These are phyloP conservation scores for Rubia occidens DNA, from an alignment of 305 asterid genomes.

Conservation along the genomic window DNA sequence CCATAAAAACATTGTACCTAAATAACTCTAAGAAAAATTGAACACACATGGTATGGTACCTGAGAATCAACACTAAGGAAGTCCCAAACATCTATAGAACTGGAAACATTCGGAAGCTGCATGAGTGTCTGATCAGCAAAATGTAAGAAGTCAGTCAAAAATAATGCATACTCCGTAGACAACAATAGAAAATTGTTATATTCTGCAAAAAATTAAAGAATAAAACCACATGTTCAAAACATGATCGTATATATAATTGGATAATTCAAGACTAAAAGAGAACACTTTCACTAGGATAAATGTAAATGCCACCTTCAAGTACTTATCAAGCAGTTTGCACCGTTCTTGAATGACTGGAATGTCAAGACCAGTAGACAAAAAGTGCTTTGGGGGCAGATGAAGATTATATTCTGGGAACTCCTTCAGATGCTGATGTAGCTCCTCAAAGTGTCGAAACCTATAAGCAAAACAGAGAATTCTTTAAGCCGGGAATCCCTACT, in stretches of 20 bases:
- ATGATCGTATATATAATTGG: not conserved
- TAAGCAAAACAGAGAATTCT: conserved; percentile 25
- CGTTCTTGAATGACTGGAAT: conserved; percentile 73
- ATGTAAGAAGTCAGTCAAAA: conserved; percentile 19
- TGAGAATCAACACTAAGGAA: conserved; percentile 98
- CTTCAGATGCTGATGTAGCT: conserved; percentile 92
- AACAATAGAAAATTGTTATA: not conserved
- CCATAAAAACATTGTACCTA: conserved; percentile 8
- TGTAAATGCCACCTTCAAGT: conserved; percentile 64
- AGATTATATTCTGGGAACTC: conserved; percentile 83
- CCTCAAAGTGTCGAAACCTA: conserved; percentile 95
- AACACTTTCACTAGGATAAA: conserved; percentile 18
- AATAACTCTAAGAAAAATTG: conserved; percentile 10
- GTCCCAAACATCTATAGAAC: conserved; percentile 97
- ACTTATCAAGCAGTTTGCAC: conserved; percentile 78
- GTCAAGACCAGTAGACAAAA: conserved; percentile 84
- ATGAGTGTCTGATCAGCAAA: conserved; percentile 58
- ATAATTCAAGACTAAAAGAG: conserved; percentile 14
- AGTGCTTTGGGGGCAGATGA: conserved; percentile 97
- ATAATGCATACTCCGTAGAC: not conserved
- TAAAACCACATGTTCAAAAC: not conserved
- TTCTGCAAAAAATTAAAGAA: not conserved
- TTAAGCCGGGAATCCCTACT: not conserved
- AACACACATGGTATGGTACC: conserved; percentile 38
- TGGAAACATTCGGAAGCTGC: conserved; percentile 79